These are phyloP conservation scores for Mikania micrantha DNA, from an alignment of 129 eudicot species.

Conservation along the genomic window DNA sequence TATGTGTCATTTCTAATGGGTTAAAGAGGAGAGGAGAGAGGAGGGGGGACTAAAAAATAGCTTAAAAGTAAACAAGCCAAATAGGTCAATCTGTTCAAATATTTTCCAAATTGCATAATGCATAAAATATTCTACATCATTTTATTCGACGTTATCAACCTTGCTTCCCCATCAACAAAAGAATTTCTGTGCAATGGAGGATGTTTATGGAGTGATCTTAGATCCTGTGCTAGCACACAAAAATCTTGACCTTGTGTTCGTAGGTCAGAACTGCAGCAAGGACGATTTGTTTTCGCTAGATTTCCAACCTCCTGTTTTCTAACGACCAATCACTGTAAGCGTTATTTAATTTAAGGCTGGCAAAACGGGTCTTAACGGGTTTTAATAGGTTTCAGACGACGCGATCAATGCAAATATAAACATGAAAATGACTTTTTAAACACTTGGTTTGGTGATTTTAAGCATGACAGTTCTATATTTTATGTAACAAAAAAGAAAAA, in stretches of 20 bases:
- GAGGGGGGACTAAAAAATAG: not conserved
- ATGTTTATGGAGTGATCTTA: conserved; percentile 23
- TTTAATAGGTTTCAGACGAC: no score
- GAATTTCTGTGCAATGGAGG: conserved; percentile 26
- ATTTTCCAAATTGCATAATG: no score
- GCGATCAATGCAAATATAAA: no score
- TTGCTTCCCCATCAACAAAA: no score
- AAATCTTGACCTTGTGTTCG: conserved; percentile 20
- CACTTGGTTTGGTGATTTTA: no score
- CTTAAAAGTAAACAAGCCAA: not conserved
- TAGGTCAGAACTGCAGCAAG: conserved; percentile 7
- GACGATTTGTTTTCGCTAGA: conserved; percentile 13
- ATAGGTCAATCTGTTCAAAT: not conserved
- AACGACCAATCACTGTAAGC: conserved; percentile 17
- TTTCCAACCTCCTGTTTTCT: conserved; percentile 25
- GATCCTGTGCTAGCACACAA: conserved; percentile 14
- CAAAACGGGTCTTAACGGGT: no score
- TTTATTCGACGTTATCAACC: not conserved
- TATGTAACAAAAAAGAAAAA: no score
- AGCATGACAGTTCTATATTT: no score
- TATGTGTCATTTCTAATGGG: not conserved
- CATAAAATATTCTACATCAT: not conserved
- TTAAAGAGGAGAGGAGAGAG: no score
- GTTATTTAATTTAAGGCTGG: no score
- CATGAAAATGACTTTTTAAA: no score